These are phyloP conservation scores for Zalaria sp. DNA, from an alignment of 2,329 filamentous ascomycete genomes.

Conservation along the genomic window DNA sequence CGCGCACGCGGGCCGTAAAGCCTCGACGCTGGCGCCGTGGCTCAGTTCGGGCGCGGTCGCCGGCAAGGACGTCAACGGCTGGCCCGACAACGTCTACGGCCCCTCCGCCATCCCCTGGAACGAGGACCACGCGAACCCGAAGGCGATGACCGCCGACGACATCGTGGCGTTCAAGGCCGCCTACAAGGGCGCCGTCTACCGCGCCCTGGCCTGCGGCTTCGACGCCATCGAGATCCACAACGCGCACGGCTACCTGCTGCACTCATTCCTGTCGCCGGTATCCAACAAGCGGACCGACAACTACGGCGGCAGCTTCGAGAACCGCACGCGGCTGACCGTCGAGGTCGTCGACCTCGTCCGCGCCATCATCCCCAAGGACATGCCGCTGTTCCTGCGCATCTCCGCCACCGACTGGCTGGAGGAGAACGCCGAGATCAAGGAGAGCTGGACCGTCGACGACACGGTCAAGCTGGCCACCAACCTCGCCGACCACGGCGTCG, in stretches of 20 bases:
- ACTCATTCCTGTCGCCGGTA: constrained; percentile 53
- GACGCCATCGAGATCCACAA: constrained; percentile 71
- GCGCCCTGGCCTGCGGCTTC: constrained; percentile 44
- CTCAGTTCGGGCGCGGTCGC: constrained; percentile 42
- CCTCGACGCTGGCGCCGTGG: constrained; percentile 49
- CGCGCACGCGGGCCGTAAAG: constrained; percentile 60
- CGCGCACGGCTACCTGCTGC: constrained; percentile 66
- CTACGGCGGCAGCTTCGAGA: constrained; percentile 59
- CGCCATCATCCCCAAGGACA: constrained; percentile 46
- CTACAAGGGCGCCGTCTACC: constrained; percentile 48
- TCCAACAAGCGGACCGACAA: constrained; percentile 55
- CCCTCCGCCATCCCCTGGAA: constrained; percentile 50
- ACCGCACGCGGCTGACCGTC: constrained; percentile 52
- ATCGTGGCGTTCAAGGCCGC: constrained; percentile 51
- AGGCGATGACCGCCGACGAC: constrained; percentile 53
- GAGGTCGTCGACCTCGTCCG: constrained; percentile 53
- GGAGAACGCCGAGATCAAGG: constrained; percentile 36
- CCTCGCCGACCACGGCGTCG: constrained; percentile 60
- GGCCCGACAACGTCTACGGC: constrained; percentile 40
- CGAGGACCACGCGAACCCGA: constrained; percentile 45
- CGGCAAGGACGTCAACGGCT: constrained; percentile 33
- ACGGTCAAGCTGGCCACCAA: constrained; percentile 49
- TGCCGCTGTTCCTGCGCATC: constrained; percentile 61
- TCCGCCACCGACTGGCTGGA: constrained; percentile 68
- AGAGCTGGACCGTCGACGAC: constrained; percentile 55